These are phyloP conservation scores for Bolboschoenoplectus hybrid DNA, from an alignment of 202 grass and related monocot species.

Conservation along the genomic window DNA sequence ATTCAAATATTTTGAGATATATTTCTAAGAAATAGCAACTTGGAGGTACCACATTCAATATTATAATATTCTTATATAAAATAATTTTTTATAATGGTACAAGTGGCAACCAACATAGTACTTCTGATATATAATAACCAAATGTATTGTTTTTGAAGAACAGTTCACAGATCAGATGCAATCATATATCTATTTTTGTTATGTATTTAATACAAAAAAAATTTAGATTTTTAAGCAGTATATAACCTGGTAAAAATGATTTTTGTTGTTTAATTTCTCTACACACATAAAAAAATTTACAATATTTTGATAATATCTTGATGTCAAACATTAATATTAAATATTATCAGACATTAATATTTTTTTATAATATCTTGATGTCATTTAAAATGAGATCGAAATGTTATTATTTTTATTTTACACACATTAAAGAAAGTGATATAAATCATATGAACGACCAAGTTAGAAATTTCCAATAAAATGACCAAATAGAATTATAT, in stretches of 20 bases:
- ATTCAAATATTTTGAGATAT: not conserved
- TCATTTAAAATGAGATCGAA: not conserved
- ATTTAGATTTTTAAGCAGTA: not conserved
- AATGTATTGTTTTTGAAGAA: not conserved
- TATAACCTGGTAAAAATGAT: too few species aligned
- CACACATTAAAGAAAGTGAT: not conserved
- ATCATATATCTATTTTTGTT: not conserved
- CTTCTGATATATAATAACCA: not conserved
- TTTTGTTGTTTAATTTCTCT: too few species aligned
- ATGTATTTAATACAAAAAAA: not conserved
- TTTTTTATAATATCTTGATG: too few species aligned
- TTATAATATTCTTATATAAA: not conserved
- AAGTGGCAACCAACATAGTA: conserved; percentile 15
- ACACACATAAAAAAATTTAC: too few species aligned
- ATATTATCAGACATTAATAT: too few species aligned
- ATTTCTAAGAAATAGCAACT: not conserved
- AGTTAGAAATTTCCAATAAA: not conserved
- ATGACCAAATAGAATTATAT: not conserved
- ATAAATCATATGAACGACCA: not conserved
- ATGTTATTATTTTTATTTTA: not conserved
- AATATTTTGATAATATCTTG: not conserved
- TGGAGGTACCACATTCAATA: not conserved
- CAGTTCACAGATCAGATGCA: not conserved
- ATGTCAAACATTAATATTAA: too few species aligned
- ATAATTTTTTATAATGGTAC: not conserved